These are phyloP conservation scores for Adansonia digitata DNA, from an alignment of 345 rosid genomes.

Conservation along the genomic window DNA sequence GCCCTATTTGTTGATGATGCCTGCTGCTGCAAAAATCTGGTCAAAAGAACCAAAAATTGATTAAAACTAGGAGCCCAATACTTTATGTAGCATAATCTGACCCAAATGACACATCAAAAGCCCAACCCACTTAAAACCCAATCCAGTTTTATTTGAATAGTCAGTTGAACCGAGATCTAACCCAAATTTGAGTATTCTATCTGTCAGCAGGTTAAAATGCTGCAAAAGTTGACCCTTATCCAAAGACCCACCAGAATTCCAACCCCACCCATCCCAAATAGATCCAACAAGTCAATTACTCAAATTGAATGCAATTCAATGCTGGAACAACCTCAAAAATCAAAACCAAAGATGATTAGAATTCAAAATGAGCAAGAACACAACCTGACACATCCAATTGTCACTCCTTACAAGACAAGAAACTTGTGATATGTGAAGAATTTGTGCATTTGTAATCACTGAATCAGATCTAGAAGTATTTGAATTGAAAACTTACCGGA, in stretches of 20 bases:
- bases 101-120: neutral
- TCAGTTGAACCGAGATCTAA: neutral
- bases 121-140: neutral
- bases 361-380: neutral
- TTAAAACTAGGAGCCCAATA: neutral
- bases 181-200: neutral
- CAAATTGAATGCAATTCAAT: neutral
- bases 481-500: constrained; percentile 39
- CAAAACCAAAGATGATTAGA: constrained; percentile 22
- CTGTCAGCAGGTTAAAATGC: neutral
- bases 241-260: neutral
- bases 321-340: neutral
- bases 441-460: neutral
- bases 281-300: neutral
- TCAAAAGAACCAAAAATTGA: neutral
- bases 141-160: neutral
- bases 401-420: neutral
- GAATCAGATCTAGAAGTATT: too few species aligned
- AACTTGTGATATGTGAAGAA: neutral
- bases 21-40: constrained; percentile 52
- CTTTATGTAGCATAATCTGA: neutral
- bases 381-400: neutral
- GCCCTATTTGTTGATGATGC: constrained; percentile 41
- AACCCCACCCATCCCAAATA: neutral
- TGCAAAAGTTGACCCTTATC: too few species aligned